Evolutionary conservation across 148 eudicot genomes (phyloP).

Genomic region (Silene latifolia): DNA sequence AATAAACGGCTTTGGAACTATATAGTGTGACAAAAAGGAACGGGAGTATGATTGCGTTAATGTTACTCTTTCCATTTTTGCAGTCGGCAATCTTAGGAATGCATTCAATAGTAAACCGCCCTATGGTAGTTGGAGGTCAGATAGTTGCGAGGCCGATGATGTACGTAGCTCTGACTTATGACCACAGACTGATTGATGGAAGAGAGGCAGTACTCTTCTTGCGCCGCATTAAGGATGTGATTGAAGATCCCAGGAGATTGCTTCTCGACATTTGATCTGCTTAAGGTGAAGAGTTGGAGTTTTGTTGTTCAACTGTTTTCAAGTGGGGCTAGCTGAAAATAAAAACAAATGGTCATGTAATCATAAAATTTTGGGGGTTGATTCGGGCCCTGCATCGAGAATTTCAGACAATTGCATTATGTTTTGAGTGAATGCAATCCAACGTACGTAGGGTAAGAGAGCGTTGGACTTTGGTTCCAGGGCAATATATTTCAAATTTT

Average conservation of each 20-base stretch:
- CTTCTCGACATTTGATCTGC: conserved; percentile 67
- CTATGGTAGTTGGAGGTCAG: conserved; percentile 59
- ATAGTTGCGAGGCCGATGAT: conserved; percentile 89
- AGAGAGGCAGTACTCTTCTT: conserved; percentile 97
- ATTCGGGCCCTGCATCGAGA: conserved; percentile 17
- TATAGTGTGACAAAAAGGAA: no score
- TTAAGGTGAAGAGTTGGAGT: background rate
- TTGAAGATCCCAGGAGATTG: conserved; percentile 93
- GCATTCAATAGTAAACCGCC: conserved; percentile 52
- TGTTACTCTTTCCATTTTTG: background rate
- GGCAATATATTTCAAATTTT: background rate
- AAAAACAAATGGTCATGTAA: conserved; percentile 23
- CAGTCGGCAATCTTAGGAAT: conserved; percentile 60
- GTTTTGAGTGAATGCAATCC: conserved; percentile 16
- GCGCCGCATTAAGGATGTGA: conserved; percentile 90
- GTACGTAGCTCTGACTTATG: conserved; percentile 93
- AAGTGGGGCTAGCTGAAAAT: conserved; percentile 18
- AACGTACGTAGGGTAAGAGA: conserved; percentile 6
- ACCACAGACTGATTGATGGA: conserved; percentile 94
- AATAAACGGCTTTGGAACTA: background rate
- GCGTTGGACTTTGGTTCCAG: background rate
- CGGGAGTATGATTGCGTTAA: background rate
- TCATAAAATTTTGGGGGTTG: conserved; percentile 25
- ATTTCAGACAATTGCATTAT: conserved; percentile 9
- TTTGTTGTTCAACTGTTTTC: background rate